Evolutionary conservation across 169 alveolate species (phyloP), one percentile per base, ranked within the genome.

Genomic region (Eimeria acervulina): DNA sequence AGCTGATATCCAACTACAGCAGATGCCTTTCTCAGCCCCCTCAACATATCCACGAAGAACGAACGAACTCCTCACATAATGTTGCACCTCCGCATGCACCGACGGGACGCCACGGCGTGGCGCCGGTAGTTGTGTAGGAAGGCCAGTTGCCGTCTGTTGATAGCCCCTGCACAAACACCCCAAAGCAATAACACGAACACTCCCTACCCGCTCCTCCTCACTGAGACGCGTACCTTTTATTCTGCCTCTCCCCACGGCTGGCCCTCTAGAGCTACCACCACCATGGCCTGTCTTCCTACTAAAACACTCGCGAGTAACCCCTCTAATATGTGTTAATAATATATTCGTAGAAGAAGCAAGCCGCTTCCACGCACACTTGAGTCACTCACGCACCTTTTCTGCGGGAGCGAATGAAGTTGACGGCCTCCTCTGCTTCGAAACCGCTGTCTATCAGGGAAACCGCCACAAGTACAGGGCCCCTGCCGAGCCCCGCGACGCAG

Each of bases 401-500:
- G 89, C 98, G 97, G 36, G 97, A 98, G n/a, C 99, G 95, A 31
- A 98, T 98, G 97, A 97, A 98, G 91, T 97, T 97, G 96, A 98
- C 98, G 26, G 99, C 99, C 90, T 98, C 99, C 94, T 98, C 95
- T 36, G 99, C 98, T 31, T 98, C 99, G 98, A 98, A 98, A 21
- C 99, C 99, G 91, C 97, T 97, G 93, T 98, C 99, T 51, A 98
- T 98, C n/a, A 98, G 97, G 8, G 99, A 99, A 33, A 98, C 96
- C 31, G 98, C 98, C 55, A 98, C 99, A 28, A 98, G 97, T 40
- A 98, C 99, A 23, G 99, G 99, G 40, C 99, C 99, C 63, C 99
- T 95, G 40, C 99, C 99, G 42, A 98, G 97, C 17, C 99, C 99
- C 6, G 99, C 99, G 42, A 98, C 99, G 93, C 99, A 98, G 93